Conservation (phyloP, 306 rosid species). For the Macrotyloma uniflorum region DNA sequence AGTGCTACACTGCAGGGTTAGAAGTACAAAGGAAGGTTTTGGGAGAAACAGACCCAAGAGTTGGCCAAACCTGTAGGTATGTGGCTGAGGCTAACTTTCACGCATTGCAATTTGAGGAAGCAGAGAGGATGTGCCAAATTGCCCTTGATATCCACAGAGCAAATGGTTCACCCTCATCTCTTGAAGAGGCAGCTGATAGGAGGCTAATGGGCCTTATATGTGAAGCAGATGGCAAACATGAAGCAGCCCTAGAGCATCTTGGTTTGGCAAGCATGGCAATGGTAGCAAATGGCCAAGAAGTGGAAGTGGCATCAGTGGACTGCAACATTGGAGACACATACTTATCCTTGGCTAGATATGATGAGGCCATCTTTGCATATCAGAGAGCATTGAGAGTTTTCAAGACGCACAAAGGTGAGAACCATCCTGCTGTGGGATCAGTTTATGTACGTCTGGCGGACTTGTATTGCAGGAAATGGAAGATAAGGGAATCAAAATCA, state of each 20-base stretch:
- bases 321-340: constrained; percentile 92
- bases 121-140: constrained; percentile 79
- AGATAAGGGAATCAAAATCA: constrained; percentile 72
- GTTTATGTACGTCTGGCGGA: constrained; percentile 86
- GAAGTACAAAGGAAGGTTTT: constrained; percentile 75
- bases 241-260: constrained; percentile 89
- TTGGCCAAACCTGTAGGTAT: constrained; percentile 91
- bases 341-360: constrained; percentile 77
- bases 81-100: constrained; percentile 95
- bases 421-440: constrained; percentile 83
- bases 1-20: constrained; percentile 74
- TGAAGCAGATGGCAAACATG: constrained; percentile 88
- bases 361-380: constrained; percentile 81
- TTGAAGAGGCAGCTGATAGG: constrained; percentile 93
- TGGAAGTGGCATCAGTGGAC: constrained; percentile 87
- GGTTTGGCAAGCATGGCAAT: constrained; percentile 90
- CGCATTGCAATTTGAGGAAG: constrained; percentile 82
- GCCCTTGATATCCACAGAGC: constrained; percentile 84
- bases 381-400: constrained; percentile 83
- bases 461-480: constrained; percentile 78
- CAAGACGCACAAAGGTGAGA: constrained; percentile 86
- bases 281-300: constrained; percentile 85
- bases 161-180: constrained; percentile 68
- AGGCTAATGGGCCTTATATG: constrained; percentile 97
- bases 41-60: constrained; percentile 82